Evolutionary conservation across 371 early-diverging fungal species (phyloP), one percentile per base, ranked within the genome.

Genomic region (Actinomortierella wolfii): DNA sequence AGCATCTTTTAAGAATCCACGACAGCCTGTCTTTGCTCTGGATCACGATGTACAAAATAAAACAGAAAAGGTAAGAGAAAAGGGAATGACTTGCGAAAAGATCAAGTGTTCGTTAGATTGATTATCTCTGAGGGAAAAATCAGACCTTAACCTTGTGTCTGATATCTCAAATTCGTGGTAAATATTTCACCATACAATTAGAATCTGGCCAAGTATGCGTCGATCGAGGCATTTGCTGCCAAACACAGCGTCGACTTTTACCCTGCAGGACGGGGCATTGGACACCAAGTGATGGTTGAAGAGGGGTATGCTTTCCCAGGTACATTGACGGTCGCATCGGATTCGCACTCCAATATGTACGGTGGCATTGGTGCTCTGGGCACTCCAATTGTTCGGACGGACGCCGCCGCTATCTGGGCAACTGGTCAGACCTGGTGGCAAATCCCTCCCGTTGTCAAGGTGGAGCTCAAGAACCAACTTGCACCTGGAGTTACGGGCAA

Each of bases 341-440:
- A 97, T 76, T 97, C 98, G 3, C 98, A 97, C 69, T 95, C 98
- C 17, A 97, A 97, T 79, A 97, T 96, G 94, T 97, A 97, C 77
- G 98, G 98, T 50, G 98, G 97, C 61, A 85, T 94, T 55, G 96
- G 96, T 44, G 86, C 90, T 23, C 80, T 97, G 21, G 98, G 98
- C 21, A 96, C 98, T 18, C 98, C 98, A 15, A 88, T 97, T 52
- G 98, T 97, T 25, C 88, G 98, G 34, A 96, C 97, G 2, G 98
- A 97, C 66, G 98, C 98, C 0, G 97, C 97, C 1, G 94, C 96
- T 1, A 92, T 97, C 56, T 97, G 98, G 98, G 95, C 96, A 3
- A 96, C 98, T 0, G 94, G 97, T 3, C 86, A 86, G 54, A 97
- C 97, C 0, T 97, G 98, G 98, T 96, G 97, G 97, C 97, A 96